Conservation (phyloP, 225 moss, liverwort and hornwort species). For the Pseudisothecium myosuroides region DNA sequence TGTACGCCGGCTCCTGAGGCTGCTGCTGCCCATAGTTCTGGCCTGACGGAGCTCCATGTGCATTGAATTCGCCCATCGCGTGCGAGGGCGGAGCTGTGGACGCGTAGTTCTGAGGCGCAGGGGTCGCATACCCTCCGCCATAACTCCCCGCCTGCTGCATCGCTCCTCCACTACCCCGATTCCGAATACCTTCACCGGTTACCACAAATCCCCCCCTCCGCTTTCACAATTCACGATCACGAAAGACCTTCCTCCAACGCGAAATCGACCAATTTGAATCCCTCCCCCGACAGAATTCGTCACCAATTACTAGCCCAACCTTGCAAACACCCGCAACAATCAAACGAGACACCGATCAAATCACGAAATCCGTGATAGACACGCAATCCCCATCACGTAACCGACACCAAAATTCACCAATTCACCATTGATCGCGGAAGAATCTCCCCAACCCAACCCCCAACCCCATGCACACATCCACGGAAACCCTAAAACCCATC, state of each 20-base stretch:
- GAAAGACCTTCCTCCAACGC: background rate
- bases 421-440: background rate
- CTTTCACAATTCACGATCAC: background rate
- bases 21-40: constrained; percentile 4
- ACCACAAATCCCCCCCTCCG: background rate
- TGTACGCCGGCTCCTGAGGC: constrained; percentile 7
- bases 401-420: background rate
- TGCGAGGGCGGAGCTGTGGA: constrained; percentile 29
- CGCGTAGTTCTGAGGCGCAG: constrained; percentile 23
- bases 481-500: constrained; percentile 8
- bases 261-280: background rate
- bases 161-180: background rate
- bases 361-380: background rate
- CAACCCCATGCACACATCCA: background rate
- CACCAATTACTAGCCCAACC: background rate
- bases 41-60: constrained; percentile 15
- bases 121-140: constrained; percentile 40
- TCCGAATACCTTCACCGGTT: background rate
- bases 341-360: background rate
- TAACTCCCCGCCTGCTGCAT: constrained; percentile 63
- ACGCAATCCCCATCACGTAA: background rate
- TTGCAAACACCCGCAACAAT: background rate
- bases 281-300: background rate
- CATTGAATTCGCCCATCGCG: constrained; percentile 31
- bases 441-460: background rate